Percentiles rank a stretch among this genome's conserved stretches.
Evolutionary conservation across 441 rosid species (phyloP).

Genomic region (Bruguiera hainesii): DNA sequence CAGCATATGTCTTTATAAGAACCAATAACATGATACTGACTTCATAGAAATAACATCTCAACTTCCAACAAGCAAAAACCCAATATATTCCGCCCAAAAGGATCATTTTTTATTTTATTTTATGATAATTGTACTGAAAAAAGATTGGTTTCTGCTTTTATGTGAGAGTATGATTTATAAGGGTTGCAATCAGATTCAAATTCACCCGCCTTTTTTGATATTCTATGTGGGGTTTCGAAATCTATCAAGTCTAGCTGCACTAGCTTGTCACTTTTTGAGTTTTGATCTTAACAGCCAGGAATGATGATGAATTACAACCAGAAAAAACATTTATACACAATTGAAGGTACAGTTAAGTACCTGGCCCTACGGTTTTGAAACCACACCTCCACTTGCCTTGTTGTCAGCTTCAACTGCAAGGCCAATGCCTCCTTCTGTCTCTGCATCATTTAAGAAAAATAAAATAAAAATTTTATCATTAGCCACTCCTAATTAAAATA

Average conservation of each 20-base stretch:
- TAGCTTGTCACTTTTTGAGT: conserved; percentile 11
- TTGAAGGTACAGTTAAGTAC: conserved; percentile 31
- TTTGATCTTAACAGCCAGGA: conserved; percentile 34
- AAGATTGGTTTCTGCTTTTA: conserved; percentile 18
- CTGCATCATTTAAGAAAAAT: conserved; percentile 32
- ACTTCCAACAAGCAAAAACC: background rate
- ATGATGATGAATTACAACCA: conserved; percentile 11
- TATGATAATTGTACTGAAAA: background rate
- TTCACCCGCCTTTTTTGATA: conserved; percentile 26
- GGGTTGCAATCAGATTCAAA: conserved; percentile 61
- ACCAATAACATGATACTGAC: no score
- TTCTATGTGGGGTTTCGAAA: conserved; percentile 44
- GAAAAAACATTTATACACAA: background rate
- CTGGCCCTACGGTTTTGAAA: conserved; percentile 97
- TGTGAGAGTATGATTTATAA: conserved; percentile 16
- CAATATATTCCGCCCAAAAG: conserved; percentile 3
- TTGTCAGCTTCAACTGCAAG: conserved; percentile 68
- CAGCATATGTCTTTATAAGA: background rate
- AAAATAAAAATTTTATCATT: background rate
- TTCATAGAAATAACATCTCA: background rate
- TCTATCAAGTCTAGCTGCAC: conserved; percentile 6
- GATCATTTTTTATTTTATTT: background rate
- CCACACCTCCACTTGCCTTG: conserved; percentile 98
- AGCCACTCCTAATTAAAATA: no score
- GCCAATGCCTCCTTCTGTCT: conserved; percentile 81